Percentiles rank a stretch among this genome's conserved stretches.
Evolutionary conservation across 2,329 filamentous ascomycete species (phyloP).

Genomic region (Aureobasidium musti): DNA sequence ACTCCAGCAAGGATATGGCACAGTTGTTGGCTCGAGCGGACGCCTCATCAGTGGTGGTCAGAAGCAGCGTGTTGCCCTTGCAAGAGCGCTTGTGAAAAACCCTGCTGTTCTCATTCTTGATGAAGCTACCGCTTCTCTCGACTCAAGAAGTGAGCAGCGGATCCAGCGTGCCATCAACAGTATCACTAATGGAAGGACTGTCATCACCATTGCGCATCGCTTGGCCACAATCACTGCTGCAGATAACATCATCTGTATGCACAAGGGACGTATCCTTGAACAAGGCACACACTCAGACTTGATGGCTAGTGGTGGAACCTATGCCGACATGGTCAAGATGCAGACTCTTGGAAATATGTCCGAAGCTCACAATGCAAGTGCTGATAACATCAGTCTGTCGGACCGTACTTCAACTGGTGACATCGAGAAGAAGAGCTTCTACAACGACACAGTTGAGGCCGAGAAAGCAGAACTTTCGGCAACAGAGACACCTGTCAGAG

Average conservation of each 20-base stretch:
- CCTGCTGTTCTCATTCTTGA: constrained; percentile 45
- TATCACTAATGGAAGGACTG: constrained; percentile 41
- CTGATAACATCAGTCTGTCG: constrained; percentile 27
- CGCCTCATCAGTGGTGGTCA: constrained; percentile 46
- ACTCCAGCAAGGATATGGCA: constrained; percentile 66
- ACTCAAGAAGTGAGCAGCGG: constrained; percentile 45
- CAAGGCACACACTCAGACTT: constrained; percentile 53
- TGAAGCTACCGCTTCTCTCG: constrained; percentile 48
- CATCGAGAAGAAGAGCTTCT: constrained; percentile 23
- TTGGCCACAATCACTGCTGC: constrained; percentile 46
- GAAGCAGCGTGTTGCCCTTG: constrained; percentile 45
- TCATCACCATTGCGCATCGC: constrained; percentile 50
- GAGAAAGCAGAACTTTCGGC: constrained; percentile 22
- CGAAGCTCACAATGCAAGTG: not conserved
- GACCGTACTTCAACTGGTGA: not conserved
- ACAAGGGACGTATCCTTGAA: constrained; percentile 52
- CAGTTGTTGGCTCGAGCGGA: constrained; percentile 46
- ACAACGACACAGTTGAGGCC: not conserved
- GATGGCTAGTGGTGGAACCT: constrained; percentile 43
- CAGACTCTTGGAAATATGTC: constrained; percentile 42
- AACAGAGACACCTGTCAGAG: constrained; percentile 23
- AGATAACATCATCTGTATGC: constrained; percentile 52
- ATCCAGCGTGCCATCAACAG: constrained; percentile 44
- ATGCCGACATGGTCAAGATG: constrained; percentile 53
- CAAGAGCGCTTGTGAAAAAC: constrained; percentile 44